A percentile compares a stretch with the other conserved stretches of the same genome.
Evolutionary conservation across 2,329 filamentous ascomycete genomes (phyloP).

Genomic region (Xylariaceae sp.): DNA sequence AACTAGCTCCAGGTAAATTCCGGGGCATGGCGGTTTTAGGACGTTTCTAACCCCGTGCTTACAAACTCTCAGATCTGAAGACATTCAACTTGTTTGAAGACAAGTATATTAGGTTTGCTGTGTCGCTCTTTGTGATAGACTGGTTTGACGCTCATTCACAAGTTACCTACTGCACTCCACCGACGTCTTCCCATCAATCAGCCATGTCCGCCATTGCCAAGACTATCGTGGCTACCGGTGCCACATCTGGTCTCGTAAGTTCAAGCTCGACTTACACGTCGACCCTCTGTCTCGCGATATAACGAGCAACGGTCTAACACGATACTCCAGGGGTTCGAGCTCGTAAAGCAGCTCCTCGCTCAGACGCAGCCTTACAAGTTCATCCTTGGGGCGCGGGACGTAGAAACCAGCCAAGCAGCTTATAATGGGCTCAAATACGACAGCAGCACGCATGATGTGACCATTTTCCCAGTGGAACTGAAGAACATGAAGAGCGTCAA

Average conservation of each 20-base stretch:
- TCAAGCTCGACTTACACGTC: not conserved
- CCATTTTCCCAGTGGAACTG: constrained; percentile 45
- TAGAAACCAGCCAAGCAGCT: constrained; percentile 34
- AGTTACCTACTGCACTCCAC: no score
- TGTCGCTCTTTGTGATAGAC: no score
- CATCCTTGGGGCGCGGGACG: constrained; percentile 47
- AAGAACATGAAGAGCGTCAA: constrained; percentile 39
- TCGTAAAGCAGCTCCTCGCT: constrained; percentile 45
- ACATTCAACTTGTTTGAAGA: no score
- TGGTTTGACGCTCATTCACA: no score
- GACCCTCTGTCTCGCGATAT: not conserved
- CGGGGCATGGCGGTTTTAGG: no score
- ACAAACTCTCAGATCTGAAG: no score
- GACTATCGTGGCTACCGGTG: constrained; percentile 47
- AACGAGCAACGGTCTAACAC: not conserved
- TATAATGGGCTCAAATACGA: constrained; percentile 40
- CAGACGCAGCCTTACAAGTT: constrained; percentile 42
- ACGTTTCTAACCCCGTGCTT: no score
- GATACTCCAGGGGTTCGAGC: constrained; percentile 43
- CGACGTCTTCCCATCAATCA: no score
- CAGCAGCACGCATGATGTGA: constrained; percentile 33
- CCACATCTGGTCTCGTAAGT: constrained; percentile 45
- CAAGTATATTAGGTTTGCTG: no score
- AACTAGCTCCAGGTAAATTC: no score
- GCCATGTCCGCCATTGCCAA: constrained; percentile 38